Percentiles rank a stretch among this genome's conserved stretches.
Conservation (phyloP, 169 alveolate species). For the Plasmodium yoelii region DNA sequence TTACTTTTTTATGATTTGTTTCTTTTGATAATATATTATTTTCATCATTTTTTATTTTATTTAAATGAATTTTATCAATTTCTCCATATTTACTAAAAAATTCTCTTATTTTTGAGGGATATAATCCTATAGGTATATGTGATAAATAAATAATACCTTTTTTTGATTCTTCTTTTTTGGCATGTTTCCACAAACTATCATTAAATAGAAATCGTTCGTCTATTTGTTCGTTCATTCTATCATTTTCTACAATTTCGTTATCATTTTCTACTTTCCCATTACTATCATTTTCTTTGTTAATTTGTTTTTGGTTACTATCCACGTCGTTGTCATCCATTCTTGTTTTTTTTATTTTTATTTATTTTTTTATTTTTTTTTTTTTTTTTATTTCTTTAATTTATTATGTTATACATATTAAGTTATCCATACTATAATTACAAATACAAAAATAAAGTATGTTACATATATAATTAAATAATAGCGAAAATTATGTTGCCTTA, state of each 20-base stretch:
- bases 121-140: slow-evolving; percentile 41
- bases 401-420: too few species aligned
- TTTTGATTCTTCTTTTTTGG: slow-evolving; percentile 42
- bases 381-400: not conserved
- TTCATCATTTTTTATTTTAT: slow-evolving; percentile 79
- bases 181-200: slow-evolving; percentile 39
- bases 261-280: not conserved
- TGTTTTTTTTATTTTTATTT: not conserved
- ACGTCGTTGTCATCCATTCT: not conserved
- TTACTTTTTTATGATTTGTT: slow-evolving; percentile 24
- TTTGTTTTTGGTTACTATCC: not conserved
- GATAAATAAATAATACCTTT: slow-evolving; percentile 50
- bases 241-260: not conserved
- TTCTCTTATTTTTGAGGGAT: slow-evolving; percentile 79
- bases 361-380: too few species aligned
- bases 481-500: too few species aligned
- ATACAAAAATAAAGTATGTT: too few species aligned
- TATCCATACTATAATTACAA: too few species aligned
- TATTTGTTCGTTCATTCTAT: too few species aligned
- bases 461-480: too few species aligned
- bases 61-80: slow-evolving; percentile 85
- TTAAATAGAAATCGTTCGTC: slow-evolving; percentile 66
- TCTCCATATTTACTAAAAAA: slow-evolving; percentile 82
- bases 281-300: not conserved
- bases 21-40: slow-evolving; percentile 79